These are phyloP conservation scores for Clavariopsis aquatica DNA, from an alignment of 495 filamentous ascomycete species.

Conservation along the genomic window DNA sequence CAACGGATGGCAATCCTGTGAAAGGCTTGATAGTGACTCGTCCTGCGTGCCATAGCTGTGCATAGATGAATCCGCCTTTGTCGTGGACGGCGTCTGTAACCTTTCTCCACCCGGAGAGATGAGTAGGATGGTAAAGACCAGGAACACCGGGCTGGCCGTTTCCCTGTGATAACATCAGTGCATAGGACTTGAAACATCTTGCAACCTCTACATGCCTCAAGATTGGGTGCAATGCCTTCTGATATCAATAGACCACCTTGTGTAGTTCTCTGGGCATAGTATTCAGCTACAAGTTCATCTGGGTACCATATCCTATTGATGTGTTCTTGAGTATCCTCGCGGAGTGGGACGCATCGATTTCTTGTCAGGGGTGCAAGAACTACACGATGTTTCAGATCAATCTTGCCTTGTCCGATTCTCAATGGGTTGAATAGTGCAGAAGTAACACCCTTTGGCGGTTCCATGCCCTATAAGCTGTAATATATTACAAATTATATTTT, in stretches of 20 bases:
- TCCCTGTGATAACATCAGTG: conserved; percentile 32
- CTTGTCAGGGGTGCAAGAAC: conserved; percentile 34
- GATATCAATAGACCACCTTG: conserved; percentile 58
- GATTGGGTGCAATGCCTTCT: conserved; percentile 57
- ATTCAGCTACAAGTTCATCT: conserved; percentile 53
- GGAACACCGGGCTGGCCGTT: conserved; percentile 54
- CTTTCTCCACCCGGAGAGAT: conserved; percentile 53
- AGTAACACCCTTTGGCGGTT: neutral
- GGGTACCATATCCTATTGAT: conserved; percentile 52
- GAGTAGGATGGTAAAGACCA: conserved; percentile 53
- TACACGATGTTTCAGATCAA: conserved; percentile 30
- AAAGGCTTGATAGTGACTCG: conserved; percentile 53
- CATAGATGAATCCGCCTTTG: conserved; percentile 56
- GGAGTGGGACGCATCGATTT: conserved; percentile 22
- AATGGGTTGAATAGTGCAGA: conserved; percentile 30
- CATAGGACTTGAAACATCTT: neutral
- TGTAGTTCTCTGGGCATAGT: conserved; percentile 58
- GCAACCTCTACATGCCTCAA: conserved; percentile 42
- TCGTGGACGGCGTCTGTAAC: conserved; percentile 57
- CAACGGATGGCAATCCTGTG: conserved; percentile 46
- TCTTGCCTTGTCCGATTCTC: conserved; percentile 25
- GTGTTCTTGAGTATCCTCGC: conserved; percentile 35
- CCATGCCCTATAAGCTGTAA: neutral
- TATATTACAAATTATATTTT: neutral
- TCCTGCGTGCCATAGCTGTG: conserved; percentile 57